Conservation (phyloP, 106 monocot genomes). For the Dendrobium chrysotoxum region DNA sequence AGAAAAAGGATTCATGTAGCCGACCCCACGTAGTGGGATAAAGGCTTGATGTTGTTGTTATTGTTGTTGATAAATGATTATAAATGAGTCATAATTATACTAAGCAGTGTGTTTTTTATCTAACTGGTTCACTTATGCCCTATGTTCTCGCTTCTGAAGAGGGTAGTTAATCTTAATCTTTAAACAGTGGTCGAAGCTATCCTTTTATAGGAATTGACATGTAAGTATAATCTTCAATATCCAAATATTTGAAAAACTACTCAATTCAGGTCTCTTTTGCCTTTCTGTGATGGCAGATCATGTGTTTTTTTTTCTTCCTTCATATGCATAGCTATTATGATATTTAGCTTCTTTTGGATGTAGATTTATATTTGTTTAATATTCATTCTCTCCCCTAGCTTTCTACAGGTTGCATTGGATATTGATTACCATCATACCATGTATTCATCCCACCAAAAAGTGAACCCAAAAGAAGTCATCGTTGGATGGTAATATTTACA, state of each 20-base stretch:
- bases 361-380: not conserved
- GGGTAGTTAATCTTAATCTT: not conserved
- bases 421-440: slow-evolving; percentile 70
- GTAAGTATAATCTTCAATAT: not conserved
- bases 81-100: not conserved
- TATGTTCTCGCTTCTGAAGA: not conserved
- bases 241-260: not conserved
- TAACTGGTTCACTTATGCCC: not conserved
- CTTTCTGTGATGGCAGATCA: not conserved
- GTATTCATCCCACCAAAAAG: slow-evolving; percentile 57
- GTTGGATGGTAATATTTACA: slow-evolving; percentile 52
- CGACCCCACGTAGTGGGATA: too few relatives aligned
- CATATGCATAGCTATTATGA: not conserved
- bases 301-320: not conserved
- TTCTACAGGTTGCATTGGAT: slow-evolving; percentile 56
- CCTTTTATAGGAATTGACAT: not conserved
- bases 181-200: not conserved
- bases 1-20: too few relatives aligned
- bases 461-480: slow-evolving; percentile 64
- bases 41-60: too few relatives aligned
- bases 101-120: not conserved
- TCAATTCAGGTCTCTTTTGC: not conserved
- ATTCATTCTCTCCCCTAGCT: not conserved
- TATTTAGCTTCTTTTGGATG: not conserved
- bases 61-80: not conserved